Conservation (phyloP, 495 filamentous ascomycete species). For the Filosporella fistucella region DNA sequence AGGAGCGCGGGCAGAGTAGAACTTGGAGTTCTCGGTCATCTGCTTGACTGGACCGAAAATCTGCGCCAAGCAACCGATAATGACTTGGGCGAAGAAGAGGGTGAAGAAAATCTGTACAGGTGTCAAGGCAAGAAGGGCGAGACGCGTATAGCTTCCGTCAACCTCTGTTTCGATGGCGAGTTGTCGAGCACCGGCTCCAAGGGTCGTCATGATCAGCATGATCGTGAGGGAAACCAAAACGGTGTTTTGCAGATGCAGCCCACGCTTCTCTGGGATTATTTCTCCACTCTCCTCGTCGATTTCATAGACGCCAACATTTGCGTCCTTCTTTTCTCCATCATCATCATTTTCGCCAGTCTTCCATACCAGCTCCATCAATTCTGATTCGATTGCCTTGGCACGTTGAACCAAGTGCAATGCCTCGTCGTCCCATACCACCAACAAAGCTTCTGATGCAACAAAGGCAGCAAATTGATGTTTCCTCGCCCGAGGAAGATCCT, state of each 20-base stretch:
- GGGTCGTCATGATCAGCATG: conserved; percentile 51
- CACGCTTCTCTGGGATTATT: conserved; percentile 55
- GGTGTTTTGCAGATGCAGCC: conserved; percentile 62
- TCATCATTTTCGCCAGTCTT: conserved; percentile 43
- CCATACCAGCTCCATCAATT: conserved; percentile 73
- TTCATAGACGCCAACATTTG: conserved; percentile 40
- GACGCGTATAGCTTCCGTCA: conserved; percentile 53
- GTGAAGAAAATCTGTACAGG: conserved; percentile 79
- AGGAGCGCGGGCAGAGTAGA: conserved; percentile 65
- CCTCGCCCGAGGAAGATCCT: conserved; percentile 59
- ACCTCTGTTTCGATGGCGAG: conserved; percentile 64
- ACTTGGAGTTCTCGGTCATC: conserved; percentile 70
- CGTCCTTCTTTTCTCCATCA: conserved; percentile 46
- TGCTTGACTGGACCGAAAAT: conserved; percentile 69
- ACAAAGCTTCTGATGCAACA: conserved; percentile 58
- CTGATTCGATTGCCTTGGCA: conserved; percentile 64
- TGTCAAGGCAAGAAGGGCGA: conserved; percentile 56
- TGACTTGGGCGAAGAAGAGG: conserved; percentile 70
- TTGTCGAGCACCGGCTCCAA: conserved; percentile 63
- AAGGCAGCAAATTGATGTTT: conserved; percentile 78
- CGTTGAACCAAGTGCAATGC: conserved; percentile 60
- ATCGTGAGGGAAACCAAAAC: conserved; percentile 61
- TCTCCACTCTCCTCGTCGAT: conserved; percentile 70
- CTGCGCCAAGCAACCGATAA: conserved; percentile 70
- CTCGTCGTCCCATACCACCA: conserved; percentile 78